Conservation (phyloP, 805 yeast genomes). For the Candida bentonensis region DNA sequence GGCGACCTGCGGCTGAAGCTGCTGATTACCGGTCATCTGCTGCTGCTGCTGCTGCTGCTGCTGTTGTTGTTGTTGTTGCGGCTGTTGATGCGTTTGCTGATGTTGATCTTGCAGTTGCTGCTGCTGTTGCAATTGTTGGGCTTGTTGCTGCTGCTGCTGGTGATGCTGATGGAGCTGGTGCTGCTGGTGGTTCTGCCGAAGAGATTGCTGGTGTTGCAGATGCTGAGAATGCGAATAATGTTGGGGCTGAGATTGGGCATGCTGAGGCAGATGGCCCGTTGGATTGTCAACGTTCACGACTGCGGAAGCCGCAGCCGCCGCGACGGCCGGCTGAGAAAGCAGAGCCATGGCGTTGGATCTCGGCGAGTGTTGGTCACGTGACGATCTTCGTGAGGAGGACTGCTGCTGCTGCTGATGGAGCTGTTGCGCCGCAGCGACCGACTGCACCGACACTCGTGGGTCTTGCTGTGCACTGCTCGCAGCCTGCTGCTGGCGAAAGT, state of each 20-base stretch:
- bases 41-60: conserved; percentile 2
- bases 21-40: background rate
- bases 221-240: too few species aligned
- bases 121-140: background rate
- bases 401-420: background rate
- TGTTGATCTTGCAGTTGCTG: conserved; percentile 1
- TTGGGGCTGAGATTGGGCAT: background rate
- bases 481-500: background rate
- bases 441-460: too few species aligned
- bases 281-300: background rate
- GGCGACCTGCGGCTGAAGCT: background rate
- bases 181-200: conserved; percentile 1
- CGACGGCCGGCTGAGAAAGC: background rate
- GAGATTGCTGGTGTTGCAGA: too few species aligned
- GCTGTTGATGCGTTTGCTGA: conserved; percentile 2
- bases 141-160: background rate
- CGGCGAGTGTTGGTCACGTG: background rate
- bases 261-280: too few species aligned
- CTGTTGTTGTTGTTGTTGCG: background rate
- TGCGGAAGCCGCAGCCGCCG: background rate
- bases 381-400: too few species aligned
- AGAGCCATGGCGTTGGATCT: background rate
- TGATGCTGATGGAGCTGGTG: background rate
- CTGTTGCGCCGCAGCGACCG: too few species aligned
- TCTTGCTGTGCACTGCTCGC: too few species aligned